Evolutionary conservation across 805 yeast species (phyloP).

Genomic region (Nakazawaea ambrosiae): DNA sequence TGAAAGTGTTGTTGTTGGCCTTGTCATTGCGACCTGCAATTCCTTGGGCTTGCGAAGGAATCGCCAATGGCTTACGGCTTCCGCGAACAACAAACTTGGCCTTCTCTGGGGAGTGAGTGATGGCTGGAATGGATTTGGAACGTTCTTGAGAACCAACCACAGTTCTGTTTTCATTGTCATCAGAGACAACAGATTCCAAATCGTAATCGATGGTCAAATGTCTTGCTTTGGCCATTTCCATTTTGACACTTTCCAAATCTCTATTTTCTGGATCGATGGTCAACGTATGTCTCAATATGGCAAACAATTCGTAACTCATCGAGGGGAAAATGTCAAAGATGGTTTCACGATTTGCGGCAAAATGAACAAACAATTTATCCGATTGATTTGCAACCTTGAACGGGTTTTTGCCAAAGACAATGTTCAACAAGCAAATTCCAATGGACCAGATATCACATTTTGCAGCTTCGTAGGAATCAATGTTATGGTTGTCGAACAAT

Average conservation of each 20-base stretch:
- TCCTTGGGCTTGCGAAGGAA: conserved; percentile 43
- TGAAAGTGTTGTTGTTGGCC: conserved; percentile 4
- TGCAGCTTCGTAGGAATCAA: conserved; percentile 65
- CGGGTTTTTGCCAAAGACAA: conserved; percentile 86
- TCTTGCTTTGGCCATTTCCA: conserved; percentile 51
- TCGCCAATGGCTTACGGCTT: conserved; percentile 55
- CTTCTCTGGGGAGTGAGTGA: conserved; percentile 7
- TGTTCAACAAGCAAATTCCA: conserved; percentile 75
- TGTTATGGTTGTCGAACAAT: conserved; percentile 50
- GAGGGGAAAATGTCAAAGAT: conserved; percentile 87
- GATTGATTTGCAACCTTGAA: conserved; percentile 73
- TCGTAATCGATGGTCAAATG: conserved; percentile 85
- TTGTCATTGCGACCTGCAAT: conserved; percentile 10
- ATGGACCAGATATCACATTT: conserved; percentile 87
- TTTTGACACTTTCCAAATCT: conserved; percentile 51
- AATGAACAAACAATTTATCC: conserved; percentile 79
- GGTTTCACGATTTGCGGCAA: conserved; percentile 82
- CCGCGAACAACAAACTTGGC: conserved; percentile 27
- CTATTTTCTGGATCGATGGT: conserved; percentile 87
- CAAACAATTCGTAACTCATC: conserved; percentile 80
- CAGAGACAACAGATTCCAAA: conserved; percentile 17
- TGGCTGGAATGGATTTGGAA: conserved; percentile 12
- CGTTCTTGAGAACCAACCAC: conserved; percentile 11
- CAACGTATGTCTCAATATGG: conserved; percentile 70
- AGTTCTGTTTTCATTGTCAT: background rate